Evolutionary conservation across 495 filamentous ascomycete genomes (phyloP).

Genomic region (Xylaria venustula): DNA sequence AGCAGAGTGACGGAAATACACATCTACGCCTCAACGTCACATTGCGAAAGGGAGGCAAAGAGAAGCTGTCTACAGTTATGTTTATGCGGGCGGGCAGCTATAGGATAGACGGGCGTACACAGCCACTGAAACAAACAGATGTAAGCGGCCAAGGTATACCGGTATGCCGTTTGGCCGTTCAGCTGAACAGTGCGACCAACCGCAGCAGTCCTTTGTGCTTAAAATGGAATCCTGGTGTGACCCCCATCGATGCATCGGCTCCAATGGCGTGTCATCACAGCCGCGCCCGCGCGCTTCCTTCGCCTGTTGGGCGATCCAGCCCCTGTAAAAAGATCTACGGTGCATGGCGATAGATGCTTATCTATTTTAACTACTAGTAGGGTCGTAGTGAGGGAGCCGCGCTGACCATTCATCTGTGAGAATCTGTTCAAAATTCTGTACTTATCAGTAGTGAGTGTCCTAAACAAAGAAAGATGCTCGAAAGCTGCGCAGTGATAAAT

Average conservation of each 20-base stretch:
- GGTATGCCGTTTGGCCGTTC: neutral
- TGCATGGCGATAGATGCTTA: no score
- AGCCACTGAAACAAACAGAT: neutral
- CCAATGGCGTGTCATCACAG: neutral
- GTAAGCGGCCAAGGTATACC: neutral
- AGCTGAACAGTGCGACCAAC: neutral
- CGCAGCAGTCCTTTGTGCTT: slow-evolving; percentile 2
- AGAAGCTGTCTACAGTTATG: neutral
- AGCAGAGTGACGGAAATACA: no score
- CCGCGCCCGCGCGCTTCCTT: slow-evolving; percentile 4
- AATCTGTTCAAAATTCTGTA: no score
- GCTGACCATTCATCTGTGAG: no score
- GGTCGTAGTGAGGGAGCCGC: no score
- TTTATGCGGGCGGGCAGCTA: no score
- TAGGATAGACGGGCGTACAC: neutral
- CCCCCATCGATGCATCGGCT: neutral
- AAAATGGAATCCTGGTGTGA: slow-evolving; percentile 7
- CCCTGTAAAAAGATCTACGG: neutral
- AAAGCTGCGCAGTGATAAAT: no score
- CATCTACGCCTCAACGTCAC: neutral
- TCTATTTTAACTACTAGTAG: no score
- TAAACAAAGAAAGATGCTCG: no score
- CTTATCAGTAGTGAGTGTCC: no score
- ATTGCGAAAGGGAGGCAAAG: neutral
- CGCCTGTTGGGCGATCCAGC: neutral